phyloP scores from a whole-genome alignment of 2,329 filamentous ascomycete species.

The Fusarium luffae region DNA sequence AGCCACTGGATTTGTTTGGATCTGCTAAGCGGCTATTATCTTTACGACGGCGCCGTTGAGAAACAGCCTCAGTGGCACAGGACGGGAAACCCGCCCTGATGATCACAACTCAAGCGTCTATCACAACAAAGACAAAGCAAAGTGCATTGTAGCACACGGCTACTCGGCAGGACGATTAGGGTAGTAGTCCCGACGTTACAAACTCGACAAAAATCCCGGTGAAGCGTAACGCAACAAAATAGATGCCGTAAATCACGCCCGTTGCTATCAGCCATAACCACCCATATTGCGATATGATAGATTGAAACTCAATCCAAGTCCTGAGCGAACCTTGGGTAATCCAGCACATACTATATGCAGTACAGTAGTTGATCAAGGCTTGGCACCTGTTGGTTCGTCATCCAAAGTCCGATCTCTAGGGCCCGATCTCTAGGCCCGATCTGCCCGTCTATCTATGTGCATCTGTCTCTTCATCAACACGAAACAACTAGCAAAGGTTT shows the following conservation, averaged over 20 bases:
- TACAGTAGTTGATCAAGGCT: not conserved
- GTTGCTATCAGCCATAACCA: not conserved
- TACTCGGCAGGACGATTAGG: conserved; percentile 3
- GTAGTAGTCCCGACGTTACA: conserved; percentile 24
- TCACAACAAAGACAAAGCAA: conserved; percentile 7
- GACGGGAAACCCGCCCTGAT: conserved; percentile 17
- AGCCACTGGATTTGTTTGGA: not conserved
- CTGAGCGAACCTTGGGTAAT: not conserved
- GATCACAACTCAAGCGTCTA: conserved; percentile 15
- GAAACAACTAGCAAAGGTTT: conserved; percentile 25
- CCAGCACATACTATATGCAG: not conserved
- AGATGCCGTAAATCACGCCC: not conserved
- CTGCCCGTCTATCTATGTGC: not conserved
- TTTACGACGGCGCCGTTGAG: not conserved
- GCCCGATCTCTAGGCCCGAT: not conserved
- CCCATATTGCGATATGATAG: not conserved
- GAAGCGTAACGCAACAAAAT: conserved; percentile 7
- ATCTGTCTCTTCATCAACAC: conserved; percentile 13
- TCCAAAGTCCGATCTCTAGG: conserved; percentile 5
- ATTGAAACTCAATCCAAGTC: not conserved
- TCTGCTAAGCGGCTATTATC: conserved; percentile 18
- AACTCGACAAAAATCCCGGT: conserved; percentile 6
- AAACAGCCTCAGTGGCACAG: conserved; percentile 1
- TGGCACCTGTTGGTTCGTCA: conserved; percentile 12
- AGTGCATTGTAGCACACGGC: not conserved